phyloP scores from a whole-genome alignment of 352 stramenopile species.

The Globisporangium ultimum region DNA sequence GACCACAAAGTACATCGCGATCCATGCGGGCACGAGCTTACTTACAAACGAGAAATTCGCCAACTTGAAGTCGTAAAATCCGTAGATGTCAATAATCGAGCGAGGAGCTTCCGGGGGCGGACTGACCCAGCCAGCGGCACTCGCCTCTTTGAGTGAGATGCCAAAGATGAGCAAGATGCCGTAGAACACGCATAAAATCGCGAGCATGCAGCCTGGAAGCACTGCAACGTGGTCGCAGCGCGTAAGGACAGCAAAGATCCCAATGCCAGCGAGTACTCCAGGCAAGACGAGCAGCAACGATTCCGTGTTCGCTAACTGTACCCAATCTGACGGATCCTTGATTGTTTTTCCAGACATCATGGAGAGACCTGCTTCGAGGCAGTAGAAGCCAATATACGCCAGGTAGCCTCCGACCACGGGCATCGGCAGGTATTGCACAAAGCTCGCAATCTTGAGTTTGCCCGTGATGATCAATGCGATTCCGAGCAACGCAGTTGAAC shows the following conservation, averaged over 20 bases:
- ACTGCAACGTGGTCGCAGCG: constrained; percentile 77
- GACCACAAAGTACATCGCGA: constrained; percentile 98
- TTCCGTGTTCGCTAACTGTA: constrained; percentile 67
- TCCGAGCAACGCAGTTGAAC: constrained; percentile 92
- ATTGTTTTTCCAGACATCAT: constrained; percentile 91
- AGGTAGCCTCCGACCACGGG: constrained; percentile 98
- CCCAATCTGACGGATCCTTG: constrained; percentile 86
- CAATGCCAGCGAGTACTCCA: constrained; percentile 76
- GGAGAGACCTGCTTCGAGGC: constrained; percentile 74
- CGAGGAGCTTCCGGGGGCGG: constrained; percentile 55
- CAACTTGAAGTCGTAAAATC: constrained; percentile 68
- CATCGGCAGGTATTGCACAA: constrained; percentile 97
- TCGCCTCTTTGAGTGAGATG: constrained; percentile 85
- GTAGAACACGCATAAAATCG: constrained; percentile 82
- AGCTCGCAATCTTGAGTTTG: constrained; percentile 92
- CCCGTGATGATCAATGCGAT: constrained; percentile 93
- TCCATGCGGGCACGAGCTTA: constrained; percentile 84
- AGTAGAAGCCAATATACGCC: constrained; percentile 95
- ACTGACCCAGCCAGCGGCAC: constrained; percentile 90
- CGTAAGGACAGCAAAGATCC: constrained; percentile 84
- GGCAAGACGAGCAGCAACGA: constrained; percentile 83
- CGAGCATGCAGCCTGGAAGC: constrained; percentile 89
- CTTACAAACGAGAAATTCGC: constrained; percentile 60
- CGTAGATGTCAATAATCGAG: constrained; percentile 73
- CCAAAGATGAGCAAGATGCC: constrained; percentile 71